Percentiles rank a stretch among this genome's conserved stretches.
These are phyloP conservation scores for Fusarium continuum DNA, from an alignment of 2,329 filamentous ascomycete species.

Conservation along the genomic window DNA sequence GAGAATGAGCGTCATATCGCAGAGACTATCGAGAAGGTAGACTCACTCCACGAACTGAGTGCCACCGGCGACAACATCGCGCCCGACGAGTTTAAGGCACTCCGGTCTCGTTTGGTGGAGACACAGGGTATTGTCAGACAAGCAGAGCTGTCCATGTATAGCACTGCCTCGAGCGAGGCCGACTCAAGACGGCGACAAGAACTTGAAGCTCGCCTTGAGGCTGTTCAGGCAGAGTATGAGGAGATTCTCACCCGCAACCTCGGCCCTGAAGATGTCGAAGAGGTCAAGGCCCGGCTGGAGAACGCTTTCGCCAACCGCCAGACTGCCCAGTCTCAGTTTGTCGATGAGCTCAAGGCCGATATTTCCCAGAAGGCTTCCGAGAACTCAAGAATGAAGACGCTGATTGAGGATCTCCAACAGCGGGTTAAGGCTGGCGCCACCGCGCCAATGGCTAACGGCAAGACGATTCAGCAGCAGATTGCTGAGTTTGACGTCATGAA, in stretches of 20 bases:
- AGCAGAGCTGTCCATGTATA: constrained; percentile 85
- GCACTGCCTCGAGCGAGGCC: constrained; percentile 69
- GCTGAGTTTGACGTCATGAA: constrained; percentile 99
- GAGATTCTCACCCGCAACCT: constrained; percentile 82
- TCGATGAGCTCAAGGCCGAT: constrained; percentile 80
- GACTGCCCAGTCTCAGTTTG: constrained; percentile 75
- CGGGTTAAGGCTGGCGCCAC: constrained; percentile 70
- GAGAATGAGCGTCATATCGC: constrained; percentile 89
- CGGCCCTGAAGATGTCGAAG: constrained; percentile 79
- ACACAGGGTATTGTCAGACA: constrained; percentile 93
- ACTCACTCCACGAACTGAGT: constrained; percentile 79
- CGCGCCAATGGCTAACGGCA: constrained; percentile 77
- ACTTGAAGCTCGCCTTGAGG: constrained; percentile 78
- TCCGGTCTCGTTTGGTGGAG: constrained; percentile 83
- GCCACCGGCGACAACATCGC: constrained; percentile 80
- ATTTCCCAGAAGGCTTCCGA: constrained; percentile 82
- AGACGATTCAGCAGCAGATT: constrained; percentile 96
- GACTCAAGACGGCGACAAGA: constrained; percentile 76
- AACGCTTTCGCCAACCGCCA: constrained; percentile 80
- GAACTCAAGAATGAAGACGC: constrained; percentile 79
- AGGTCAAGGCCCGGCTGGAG: constrained; percentile 82
- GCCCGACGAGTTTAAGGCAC: constrained; percentile 79
- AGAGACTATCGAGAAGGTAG: constrained; percentile 83
- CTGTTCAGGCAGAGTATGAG: constrained; percentile 85
- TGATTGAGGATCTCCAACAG: constrained; percentile 82